Evolutionary conservation across 495 filamentous ascomycete genomes (phyloP).

Genomic region (Penicillium cataractarum): DNA sequence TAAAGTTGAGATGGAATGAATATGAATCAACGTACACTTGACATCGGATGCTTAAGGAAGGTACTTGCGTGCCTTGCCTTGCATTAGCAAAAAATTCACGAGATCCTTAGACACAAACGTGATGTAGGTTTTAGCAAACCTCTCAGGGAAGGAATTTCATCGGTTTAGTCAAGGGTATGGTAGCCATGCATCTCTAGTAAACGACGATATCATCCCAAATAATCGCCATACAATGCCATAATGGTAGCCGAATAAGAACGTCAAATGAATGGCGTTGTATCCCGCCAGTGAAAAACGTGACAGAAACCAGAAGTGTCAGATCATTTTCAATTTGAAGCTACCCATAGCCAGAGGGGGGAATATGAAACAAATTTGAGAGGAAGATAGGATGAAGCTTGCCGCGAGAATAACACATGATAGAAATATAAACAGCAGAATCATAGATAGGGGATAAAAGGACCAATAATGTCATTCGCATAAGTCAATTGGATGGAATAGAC

Average conservation of each 20-base stretch:
- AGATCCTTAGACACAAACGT: too few relatives aligned
- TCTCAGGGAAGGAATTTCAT: too few relatives aligned
- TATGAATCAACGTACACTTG: too few relatives aligned
- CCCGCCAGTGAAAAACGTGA: not conserved
- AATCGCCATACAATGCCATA: not conserved
- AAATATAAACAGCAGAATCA: constrained; percentile 20
- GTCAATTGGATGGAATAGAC: not conserved
- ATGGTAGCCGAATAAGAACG: too few relatives aligned
- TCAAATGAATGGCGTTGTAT: not conserved
- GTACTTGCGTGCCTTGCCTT: too few relatives aligned
- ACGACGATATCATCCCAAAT: not conserved
- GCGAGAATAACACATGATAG: constrained; percentile 4
- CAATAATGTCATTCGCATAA: constrained; percentile 9
- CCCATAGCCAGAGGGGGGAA: constrained; percentile 4
- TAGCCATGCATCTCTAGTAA: not conserved
- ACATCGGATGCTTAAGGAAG: too few relatives aligned
- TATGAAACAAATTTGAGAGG: constrained; percentile 3
- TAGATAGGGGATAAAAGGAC: not conserved
- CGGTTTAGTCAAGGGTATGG: too few relatives aligned
- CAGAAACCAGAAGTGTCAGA: not conserved
- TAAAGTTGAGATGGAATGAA: too few relatives aligned
- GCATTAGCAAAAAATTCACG: too few relatives aligned
- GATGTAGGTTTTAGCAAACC: too few relatives aligned
- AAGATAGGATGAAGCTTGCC: not conserved
- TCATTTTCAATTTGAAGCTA: constrained; percentile 26